A percentile compares a stretch with the other conserved stretches of the same genome.
Conservation (phyloP, 768 basidiomycete species). For the Mycena epipterygia region DNA sequence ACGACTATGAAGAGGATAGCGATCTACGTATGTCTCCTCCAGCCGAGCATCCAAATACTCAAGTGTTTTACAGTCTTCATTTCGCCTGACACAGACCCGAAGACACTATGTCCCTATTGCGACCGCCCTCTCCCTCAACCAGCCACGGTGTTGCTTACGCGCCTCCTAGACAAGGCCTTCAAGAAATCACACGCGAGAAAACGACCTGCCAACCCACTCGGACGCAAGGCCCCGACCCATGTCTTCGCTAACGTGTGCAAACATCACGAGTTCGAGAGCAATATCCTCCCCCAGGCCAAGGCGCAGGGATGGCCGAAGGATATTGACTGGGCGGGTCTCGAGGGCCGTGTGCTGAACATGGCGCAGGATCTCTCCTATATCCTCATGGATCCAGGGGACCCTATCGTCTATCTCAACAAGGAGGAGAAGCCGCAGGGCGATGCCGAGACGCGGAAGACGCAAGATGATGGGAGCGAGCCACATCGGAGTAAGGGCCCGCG, state of each 20-base stretch:
- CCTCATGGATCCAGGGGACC: background rate
- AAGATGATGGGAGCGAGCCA: background rate
- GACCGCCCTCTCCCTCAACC: background rate
- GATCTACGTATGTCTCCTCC: too few relatives aligned
- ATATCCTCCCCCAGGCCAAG: background rate
- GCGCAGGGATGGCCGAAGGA: background rate
- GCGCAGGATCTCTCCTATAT: background rate
- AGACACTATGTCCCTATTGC: background rate
- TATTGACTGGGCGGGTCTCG: background rate
- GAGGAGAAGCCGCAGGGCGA: background rate
- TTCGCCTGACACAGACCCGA: background rate
- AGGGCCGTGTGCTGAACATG: background rate
- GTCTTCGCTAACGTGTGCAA: background rate
- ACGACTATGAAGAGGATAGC: too few relatives aligned
- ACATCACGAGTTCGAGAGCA: background rate
- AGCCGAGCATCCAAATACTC: too few relatives aligned
- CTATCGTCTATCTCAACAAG: background rate
- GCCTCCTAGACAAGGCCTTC: background rate
- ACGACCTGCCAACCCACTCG: slow-evolving; percentile 4
- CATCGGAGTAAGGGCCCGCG: background rate
- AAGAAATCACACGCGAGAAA: background rate
- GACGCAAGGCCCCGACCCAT: background rate
- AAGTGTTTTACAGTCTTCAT: too few relatives aligned
- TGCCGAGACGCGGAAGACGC: background rate
- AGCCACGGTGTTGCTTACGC: background rate